Conservation (phyloP, 192 early-diverging fungal species). For the Funneliformis geosporum region DNA sequence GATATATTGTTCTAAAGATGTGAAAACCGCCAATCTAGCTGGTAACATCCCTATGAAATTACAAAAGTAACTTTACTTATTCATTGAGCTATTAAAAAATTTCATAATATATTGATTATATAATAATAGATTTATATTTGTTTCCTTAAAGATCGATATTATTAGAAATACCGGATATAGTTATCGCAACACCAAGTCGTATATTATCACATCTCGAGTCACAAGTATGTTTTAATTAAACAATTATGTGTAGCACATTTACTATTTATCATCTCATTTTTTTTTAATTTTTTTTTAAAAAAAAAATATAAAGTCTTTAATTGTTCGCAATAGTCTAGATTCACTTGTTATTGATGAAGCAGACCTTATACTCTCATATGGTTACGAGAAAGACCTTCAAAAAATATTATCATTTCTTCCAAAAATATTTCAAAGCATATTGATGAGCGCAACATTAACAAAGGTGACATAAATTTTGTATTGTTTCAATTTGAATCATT, state of each 20-base stretch:
- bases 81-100: neutral
- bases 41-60: conserved; percentile 53
- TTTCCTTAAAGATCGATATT: conserved; percentile 66
- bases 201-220: conserved; percentile 75
- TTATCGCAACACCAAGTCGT: conserved; percentile 86
- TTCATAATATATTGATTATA: neutral
- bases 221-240: conserved; percentile 40
- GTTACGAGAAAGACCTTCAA: conserved; percentile 87
- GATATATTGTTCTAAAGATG: conserved; percentile 67
- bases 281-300: neutral
- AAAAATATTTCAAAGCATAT: conserved; percentile 87
- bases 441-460: conserved; percentile 93
- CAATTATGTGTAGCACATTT: neutral
- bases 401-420: conserved; percentile 74
- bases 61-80: conserved; percentile 48
- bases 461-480: conserved; percentile 36
- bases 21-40: conserved; percentile 69
- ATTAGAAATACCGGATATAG: conserved; percentile 81
- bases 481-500: neutral
- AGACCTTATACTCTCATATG: conserved; percentile 91
- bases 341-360: conserved; percentile 96
- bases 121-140: conserved; percentile 1
- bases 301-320: conserved; percentile 41
- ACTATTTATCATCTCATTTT: neutral
- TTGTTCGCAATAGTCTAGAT: conserved; percentile 62